Conservation (phyloP, 2,329 filamentous ascomycete species). For the Cryoendolithus antarcticus region DNA sequence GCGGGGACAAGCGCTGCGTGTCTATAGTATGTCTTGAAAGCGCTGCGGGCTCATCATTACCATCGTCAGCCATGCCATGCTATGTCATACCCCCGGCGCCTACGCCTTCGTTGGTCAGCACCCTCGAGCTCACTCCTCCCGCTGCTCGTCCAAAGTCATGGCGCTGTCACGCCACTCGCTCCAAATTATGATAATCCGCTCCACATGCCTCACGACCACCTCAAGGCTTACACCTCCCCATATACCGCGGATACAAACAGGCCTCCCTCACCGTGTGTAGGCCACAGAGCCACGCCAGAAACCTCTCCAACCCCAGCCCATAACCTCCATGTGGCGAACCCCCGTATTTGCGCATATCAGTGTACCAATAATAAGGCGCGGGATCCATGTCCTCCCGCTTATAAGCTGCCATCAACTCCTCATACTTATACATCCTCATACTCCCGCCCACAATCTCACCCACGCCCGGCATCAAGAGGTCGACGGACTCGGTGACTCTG, state of each 20-base stretch:
- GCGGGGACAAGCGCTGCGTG: no score
- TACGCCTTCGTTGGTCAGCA: no score
- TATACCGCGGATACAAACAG: constrained; percentile 69
- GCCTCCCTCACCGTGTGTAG: constrained; percentile 55
- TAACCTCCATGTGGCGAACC: constrained; percentile 88
- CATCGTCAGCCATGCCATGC: no score
- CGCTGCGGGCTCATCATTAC: no score
- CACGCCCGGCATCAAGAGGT: constrained; percentile 79
- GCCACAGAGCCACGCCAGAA: constrained; percentile 55
- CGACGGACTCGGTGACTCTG: constrained; percentile 85
- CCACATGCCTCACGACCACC: no score
- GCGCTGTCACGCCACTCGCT: no score
- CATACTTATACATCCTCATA: constrained; percentile 90
- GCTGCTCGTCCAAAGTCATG: no score
- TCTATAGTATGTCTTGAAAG: no score
- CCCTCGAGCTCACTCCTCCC: no score
- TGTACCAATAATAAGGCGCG: constrained; percentile 94
- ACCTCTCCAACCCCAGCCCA: constrained; percentile 79
- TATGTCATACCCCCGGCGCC: no score
- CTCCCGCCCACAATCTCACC: constrained; percentile 93
- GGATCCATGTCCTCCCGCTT: constrained; percentile 76
- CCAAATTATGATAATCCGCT: no score
- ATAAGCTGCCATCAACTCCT: constrained; percentile 81
- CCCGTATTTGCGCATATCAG: constrained; percentile 93
- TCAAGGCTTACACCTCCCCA: constrained; percentile 68